A percentile compares a stretch with the other conserved stretches of the same genome.
phyloP scores from a whole-genome alignment of 31 red algal genomes.

The Asparagopsis taxiformis region DNA sequence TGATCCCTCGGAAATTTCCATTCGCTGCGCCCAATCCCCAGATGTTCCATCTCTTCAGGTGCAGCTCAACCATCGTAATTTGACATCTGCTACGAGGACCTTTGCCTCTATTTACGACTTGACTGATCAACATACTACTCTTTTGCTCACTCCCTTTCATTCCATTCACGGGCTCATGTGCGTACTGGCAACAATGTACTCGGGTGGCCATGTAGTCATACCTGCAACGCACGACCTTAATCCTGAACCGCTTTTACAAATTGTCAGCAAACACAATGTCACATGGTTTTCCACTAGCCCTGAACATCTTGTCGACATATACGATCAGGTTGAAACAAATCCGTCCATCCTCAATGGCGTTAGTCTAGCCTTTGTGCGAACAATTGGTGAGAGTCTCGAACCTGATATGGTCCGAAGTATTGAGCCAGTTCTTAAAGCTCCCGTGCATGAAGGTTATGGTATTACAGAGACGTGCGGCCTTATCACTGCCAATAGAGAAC shows the following conservation, averaged over 20 bases:
- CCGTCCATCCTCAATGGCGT: conserved; percentile 1
- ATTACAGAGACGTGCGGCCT: conserved; percentile 53
- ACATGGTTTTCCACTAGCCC: conserved; percentile 39
- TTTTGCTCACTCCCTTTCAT: conserved; percentile 28
- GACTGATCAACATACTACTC: conserved; percentile 22
- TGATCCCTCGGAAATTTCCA: conserved; percentile 42
- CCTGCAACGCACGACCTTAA: not conserved
- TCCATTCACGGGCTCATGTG: conserved; percentile 44
- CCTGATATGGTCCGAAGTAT: conserved; percentile 7
- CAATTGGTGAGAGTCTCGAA: conserved; percentile 2
- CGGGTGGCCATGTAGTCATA: conserved; percentile 59
- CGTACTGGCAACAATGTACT: conserved; percentile 50
- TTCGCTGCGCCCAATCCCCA: conserved; percentile 20
- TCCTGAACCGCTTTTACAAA: conserved; percentile 1
- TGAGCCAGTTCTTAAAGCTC: conserved; percentile 24
- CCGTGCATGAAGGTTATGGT: conserved; percentile 57
- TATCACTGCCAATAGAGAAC: conserved; percentile 29
- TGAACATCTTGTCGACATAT: conserved; percentile 16
- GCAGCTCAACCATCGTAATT: conserved; percentile 39
- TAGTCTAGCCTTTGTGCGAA: conserved; percentile 33
- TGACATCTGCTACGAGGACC: conserved; percentile 19
- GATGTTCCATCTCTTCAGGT: conserved; percentile 24
- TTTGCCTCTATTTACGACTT: conserved; percentile 56
- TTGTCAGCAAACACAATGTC: conserved; percentile 30
- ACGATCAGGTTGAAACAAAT: conserved; percentile 16